These are phyloP conservation scores for Silene latifolia DNA, from an alignment of 148 eudicot species.

Conservation along the genomic window DNA sequence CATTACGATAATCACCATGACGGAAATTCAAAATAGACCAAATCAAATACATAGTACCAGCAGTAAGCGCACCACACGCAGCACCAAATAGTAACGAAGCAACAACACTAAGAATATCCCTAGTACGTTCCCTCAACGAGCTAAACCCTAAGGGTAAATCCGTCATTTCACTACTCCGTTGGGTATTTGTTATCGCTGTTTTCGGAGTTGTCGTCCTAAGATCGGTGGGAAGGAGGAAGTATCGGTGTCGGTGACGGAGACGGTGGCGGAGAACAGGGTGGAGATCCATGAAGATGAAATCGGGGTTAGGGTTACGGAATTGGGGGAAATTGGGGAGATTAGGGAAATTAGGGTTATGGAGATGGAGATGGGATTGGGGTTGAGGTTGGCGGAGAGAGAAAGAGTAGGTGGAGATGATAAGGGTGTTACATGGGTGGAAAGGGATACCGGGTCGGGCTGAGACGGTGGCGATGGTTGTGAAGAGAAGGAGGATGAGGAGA, in stretches of 20 bases:
- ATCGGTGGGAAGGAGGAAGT: neutral
- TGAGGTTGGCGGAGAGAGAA: conserved; percentile 23
- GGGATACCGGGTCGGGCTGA: conserved; percentile 44
- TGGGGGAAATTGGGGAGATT: neutral
- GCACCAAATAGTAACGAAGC: conserved; percentile 74
- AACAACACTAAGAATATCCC: conserved; percentile 63
- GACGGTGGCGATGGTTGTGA: conserved; percentile 28
- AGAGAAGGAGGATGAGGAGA: conserved; percentile 24
- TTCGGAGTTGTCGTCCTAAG: neutral
- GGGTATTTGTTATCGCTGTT: too few species aligned
- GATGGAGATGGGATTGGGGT: neutral
- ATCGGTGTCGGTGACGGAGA: conserved; percentile 18
- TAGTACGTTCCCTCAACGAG: conserved; percentile 50
- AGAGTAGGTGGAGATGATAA: conserved; percentile 46
- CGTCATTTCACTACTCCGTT: neutral
- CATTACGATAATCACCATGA: conserved; percentile 30
- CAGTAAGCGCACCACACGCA: conserved; percentile 81
- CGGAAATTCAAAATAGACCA: conserved; percentile 54
- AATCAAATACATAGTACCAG: conserved; percentile 55
- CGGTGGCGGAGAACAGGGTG: conserved; percentile 42
- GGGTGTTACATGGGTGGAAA: conserved; percentile 49
- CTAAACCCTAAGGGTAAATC: conserved; percentile 29
- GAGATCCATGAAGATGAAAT: conserved; percentile 15
- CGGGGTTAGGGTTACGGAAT: neutral
- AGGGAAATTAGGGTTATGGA: conserved; percentile 21